A percentile compares a stretch with the other conserved stretches of the same genome.
Evolutionary conservation across 2,329 filamentous ascomycete species (phyloP).

Genomic region (Xylaria hypoxylon): DNA sequence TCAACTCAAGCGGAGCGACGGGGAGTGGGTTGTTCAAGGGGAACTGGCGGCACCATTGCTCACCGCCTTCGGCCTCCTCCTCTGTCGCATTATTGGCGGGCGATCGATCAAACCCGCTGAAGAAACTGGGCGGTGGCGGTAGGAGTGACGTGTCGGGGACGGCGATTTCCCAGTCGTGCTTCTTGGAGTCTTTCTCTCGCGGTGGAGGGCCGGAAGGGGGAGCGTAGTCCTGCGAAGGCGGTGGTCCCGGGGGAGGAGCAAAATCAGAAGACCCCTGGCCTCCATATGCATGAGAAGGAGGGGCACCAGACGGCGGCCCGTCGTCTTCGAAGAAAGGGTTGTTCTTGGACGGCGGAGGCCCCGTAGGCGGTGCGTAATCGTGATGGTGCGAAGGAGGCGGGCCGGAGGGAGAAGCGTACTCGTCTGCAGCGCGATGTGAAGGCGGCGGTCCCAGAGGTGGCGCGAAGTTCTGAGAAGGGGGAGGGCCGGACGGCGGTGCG

Average conservation of each 20-base stretch:
- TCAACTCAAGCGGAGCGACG: constrained; percentile 59
- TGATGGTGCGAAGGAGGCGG: constrained; percentile 41
- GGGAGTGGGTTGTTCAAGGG: constrained; percentile 67
- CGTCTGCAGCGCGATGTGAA: constrained; percentile 22
- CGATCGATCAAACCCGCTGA: constrained; percentile 71
- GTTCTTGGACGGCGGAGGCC: constrained; percentile 51
- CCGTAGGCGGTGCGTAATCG: constrained; percentile 49
- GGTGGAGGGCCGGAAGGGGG: constrained; percentile 52
- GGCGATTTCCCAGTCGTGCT: constrained; percentile 77
- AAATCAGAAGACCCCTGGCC: constrained; percentile 46
- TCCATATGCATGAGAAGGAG: constrained; percentile 27
- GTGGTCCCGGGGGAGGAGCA: constrained; percentile 53
- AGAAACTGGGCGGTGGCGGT: constrained; percentile 77
- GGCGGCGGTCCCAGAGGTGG: constrained; percentile 46
- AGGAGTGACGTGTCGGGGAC: constrained; percentile 79
- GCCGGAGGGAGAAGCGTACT: constrained; percentile 36
- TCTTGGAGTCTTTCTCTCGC: constrained; percentile 35
- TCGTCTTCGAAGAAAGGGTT: constrained; percentile 38
- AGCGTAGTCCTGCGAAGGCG: constrained; percentile 48
- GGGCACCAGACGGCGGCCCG: constrained; percentile 40
- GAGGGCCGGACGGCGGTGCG: constrained; percentile 47
- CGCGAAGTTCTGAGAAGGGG: constrained; percentile 40
- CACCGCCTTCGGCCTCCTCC: constrained; percentile 72
- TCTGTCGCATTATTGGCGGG: constrained; percentile 76
- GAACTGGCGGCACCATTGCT: constrained; percentile 72